Conservation (phyloP, 2,329 filamentous ascomycete species). For the Verticillium isaacii region DNA sequence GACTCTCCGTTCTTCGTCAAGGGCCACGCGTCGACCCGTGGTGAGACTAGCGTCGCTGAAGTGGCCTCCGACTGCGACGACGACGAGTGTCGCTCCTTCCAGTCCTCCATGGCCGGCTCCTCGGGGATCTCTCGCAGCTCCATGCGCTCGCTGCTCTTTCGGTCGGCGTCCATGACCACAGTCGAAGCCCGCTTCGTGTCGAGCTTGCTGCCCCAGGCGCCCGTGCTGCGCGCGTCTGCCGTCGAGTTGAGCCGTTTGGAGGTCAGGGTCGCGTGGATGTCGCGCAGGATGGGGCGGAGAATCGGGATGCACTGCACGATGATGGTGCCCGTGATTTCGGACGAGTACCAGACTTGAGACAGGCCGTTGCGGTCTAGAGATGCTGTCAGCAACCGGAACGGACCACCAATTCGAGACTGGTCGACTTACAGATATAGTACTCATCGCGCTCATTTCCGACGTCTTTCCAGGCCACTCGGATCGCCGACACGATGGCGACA, state of each 20-base stretch:
- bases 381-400: conserved; percentile 1
- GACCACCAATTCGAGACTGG: not conserved
- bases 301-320: conserved; percentile 51
- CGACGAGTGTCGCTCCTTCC: not conserved
- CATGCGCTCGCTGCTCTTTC: conserved; percentile 9
- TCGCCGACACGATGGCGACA: conserved; percentile 41
- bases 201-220: conserved; percentile 8
- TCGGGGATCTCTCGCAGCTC: conserved; percentile 13
- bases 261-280: conserved; percentile 12
- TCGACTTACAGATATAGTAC: conserved; percentile 38
- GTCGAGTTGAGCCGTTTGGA: conserved; percentile 11
- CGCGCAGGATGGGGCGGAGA: conserved; percentile 37
- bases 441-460: conserved; percentile 38
- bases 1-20: not conserved
- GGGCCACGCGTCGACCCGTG: not conserved
- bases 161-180: conserved; percentile 1
- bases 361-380: conserved; percentile 33
- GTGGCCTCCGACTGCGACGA: not conserved
- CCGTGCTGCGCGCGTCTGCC: conserved; percentile 8
- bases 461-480: conserved; percentile 45
- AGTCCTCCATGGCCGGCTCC: not conserved
- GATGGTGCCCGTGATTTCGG: conserved; percentile 48
- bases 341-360: conserved; percentile 44
- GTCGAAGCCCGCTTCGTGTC: conserved; percentile 8
- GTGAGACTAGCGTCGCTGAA: not conserved